A percentile compares a stretch with the other conserved stretches of the same genome.
Conservation (phyloP, 495 filamentous ascomycete genomes). For the Tetracladium setigerum region DNA sequence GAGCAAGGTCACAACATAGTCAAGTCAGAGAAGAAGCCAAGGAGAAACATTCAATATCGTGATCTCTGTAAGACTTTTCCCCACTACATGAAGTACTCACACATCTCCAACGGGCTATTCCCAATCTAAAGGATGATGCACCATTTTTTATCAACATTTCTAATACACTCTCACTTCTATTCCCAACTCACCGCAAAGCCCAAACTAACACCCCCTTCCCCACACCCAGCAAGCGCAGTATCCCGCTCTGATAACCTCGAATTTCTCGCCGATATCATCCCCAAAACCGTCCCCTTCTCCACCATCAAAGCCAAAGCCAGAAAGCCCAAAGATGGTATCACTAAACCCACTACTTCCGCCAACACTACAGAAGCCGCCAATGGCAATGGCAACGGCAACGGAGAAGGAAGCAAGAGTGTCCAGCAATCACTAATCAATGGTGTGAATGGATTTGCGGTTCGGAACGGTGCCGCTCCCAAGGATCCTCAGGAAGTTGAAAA, state of each 20-base stretch:
- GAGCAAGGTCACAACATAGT: constrained; percentile 81
- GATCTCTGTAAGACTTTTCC: constrained; percentile 65
- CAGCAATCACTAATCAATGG: constrained; percentile 29
- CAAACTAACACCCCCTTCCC: background rate
- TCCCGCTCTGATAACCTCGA: constrained; percentile 88
- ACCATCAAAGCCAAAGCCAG: constrained; percentile 57
- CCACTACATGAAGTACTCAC: background rate
- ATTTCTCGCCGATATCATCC: constrained; percentile 87
- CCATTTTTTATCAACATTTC: background rate
- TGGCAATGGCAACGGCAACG: constrained; percentile 9
- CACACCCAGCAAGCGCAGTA: constrained; percentile 65
- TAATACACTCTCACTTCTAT: background rate
- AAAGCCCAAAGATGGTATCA: no score
- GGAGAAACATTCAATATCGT: constrained; percentile 92
- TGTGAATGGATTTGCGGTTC: constrained; percentile 9
- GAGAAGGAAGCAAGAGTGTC: constrained; percentile 25
- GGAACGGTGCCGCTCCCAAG: background rate
- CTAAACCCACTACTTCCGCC: constrained; percentile 26
- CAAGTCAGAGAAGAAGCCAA: constrained; percentile 81
- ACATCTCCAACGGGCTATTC: constrained; percentile 1
- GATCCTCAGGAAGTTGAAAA: background rate
- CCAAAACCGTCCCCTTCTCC: constrained; percentile 74
- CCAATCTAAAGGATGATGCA: no score
- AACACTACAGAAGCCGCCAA: constrained; percentile 10
- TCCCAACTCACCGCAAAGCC: no score